Evolutionary conservation across 768 basidiomycete genomes (phyloP), one percentile per base, ranked within the genome.

Genomic region (Mycena belliarum): DNA sequence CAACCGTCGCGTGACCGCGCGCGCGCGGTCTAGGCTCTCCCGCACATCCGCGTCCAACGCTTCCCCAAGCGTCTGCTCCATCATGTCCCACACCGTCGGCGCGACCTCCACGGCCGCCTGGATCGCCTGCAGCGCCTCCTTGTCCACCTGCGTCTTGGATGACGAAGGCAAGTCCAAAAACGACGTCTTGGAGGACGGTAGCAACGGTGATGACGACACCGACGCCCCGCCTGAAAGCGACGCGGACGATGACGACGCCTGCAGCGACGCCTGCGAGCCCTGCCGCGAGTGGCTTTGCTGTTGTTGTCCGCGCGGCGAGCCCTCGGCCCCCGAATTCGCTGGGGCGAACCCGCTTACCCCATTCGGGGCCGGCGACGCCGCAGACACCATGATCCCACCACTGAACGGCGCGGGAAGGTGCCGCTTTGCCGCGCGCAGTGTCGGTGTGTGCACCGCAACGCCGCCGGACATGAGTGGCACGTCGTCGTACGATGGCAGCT

Each of bases 81-180:
- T 84, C 77, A 88, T 82, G 56, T 85, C 78, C 91, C 94, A 98
- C 23, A 93, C 88, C 24, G 79, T 77, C 12, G 89, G 88, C 11
- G 93, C 94, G 14, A 88, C 81, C 23, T 90, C 85, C 10, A 94
- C 84, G 15, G 95, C 91, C 9, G 76, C 75, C 63, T 86, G 86
- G 70, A 97, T 86, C 25, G 91, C 87, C 57, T 88, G 84, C 8
- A 95, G 73, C 4, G 91, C 83, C 64, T 92, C 89, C 51, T 86
- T 86, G 67, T 93, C 90, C 41, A 93, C 85, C 33, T 88, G 75
- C 24, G 80, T 83, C 58, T 82, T 82, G 18, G 88, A 84, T 41
- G 70, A 79, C 14, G 76, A 75, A 7, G 83, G 78, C 8, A 82
- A 71, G 9, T 85, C 84, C 28, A 83, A 55, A 37, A 74, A 72